phyloP scores from a whole-genome alignment of 768 basidiomycete species.

The Chlorophyllum brunneum region DNA sequence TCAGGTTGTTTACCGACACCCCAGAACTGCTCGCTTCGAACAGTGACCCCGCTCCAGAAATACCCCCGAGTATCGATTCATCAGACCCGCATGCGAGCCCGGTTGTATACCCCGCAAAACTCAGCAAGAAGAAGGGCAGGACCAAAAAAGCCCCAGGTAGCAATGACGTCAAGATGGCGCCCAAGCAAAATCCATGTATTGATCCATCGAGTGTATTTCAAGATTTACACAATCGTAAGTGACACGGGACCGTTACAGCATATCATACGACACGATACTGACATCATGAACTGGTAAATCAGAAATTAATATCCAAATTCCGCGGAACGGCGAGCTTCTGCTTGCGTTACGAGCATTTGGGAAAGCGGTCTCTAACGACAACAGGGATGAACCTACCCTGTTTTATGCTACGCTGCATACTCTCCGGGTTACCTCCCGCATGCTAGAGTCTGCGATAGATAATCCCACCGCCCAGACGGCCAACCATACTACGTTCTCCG shows the following conservation, averaged over 20 bases:
- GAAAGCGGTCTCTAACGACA: neutral
- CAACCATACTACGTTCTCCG: neutral
- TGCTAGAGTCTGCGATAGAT: neutral
- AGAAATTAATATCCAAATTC: neutral
- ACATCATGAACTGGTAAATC: conserved; percentile 2
- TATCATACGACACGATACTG: neutral
- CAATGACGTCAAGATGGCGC: conserved; percentile 2
- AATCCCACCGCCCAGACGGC: neutral
- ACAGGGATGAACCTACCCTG: conserved; percentile 8
- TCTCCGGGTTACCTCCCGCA: neutral
- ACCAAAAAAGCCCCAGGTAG: conserved; percentile 5
- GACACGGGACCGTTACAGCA: neutral
- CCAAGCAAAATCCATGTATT: neutral
- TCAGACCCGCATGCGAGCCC: neutral
- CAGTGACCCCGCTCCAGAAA: neutral
- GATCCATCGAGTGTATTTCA: neutral
- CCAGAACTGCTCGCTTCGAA: conserved; percentile 1
- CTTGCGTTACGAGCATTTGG: conserved; percentile 7
- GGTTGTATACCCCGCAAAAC: neutral
- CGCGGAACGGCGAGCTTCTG: conserved; percentile 6
- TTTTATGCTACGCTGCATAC: conserved; percentile 2
- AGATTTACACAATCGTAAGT: conserved; percentile 3
- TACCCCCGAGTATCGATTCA: neutral
- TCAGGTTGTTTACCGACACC: neutral
- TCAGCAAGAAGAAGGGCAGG: conserved; percentile 5